phyloP scores from a whole-genome alignment of 495 filamentous ascomycete species.

The Penicillium odoratum region DNA sequence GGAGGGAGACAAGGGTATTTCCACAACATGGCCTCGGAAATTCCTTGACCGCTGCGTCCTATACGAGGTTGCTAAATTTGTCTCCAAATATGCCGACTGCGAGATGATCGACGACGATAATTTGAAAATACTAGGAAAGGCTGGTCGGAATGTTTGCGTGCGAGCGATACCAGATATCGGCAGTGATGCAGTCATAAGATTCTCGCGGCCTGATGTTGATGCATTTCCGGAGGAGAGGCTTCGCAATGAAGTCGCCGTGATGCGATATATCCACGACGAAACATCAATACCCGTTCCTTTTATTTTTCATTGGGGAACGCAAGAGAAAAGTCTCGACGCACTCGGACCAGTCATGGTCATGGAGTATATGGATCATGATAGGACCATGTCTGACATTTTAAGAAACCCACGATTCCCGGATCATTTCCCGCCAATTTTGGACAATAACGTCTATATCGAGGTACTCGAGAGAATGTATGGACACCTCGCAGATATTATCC shows the following conservation, averaged over 20 bases:
- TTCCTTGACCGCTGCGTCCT: neutral
- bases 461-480: neutral
- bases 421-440: no score
- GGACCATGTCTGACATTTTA: slow-evolving; percentile 26
- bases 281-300: slow-evolving; percentile 40
- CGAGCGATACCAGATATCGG: no score
- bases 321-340: slow-evolving; percentile 18
- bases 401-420: no score
- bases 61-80: neutral
- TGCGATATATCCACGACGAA: slow-evolving; percentile 38
- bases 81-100: neutral
- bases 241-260: slow-evolving; percentile 41
- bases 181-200: slow-evolving; percentile 5
- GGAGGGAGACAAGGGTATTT: neutral
- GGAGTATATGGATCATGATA: slow-evolving; percentile 37
- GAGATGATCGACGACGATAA: neutral
- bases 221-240: slow-evolving; percentile 39
- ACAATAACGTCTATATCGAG: no score
- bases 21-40: neutral
- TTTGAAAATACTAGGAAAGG: neutral
- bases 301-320: slow-evolving; percentile 34
- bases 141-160: no score
- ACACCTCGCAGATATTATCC: neutral
- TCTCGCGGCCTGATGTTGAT: slow-evolving; percentile 14
- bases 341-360: slow-evolving; percentile 45